These are phyloP conservation scores for Quercus parvula DNA, from an alignment of 306 rosid genomes.

Conservation along the genomic window DNA sequence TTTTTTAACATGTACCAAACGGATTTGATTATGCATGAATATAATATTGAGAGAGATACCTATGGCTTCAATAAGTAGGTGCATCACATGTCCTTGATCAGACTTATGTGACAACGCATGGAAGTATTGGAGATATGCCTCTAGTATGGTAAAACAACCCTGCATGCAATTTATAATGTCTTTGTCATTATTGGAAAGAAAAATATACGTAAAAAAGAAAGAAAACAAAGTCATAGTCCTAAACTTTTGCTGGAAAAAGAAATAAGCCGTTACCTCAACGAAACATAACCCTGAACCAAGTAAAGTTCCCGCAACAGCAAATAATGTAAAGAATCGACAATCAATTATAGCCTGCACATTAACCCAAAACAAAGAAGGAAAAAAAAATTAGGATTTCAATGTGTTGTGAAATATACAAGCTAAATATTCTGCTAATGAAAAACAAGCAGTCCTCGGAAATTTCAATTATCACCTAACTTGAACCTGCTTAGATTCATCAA, in stretches of 20 bases:
- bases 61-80: conserved; percentile 50
- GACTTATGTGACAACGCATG: conserved; percentile 29
- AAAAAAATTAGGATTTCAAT: not conserved
- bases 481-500: too few species aligned
- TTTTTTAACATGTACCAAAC: too few species aligned
- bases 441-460: too few species aligned
- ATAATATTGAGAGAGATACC: conserved; percentile 16
- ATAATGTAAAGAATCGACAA: conserved; percentile 49
- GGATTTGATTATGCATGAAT: too few species aligned
- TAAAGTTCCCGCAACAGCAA: conserved; percentile 51
- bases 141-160: conserved; percentile 40
- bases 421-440: too few species aligned
- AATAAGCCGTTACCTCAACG: conserved; percentile 30
- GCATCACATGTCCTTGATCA: conserved; percentile 40
- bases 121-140: conserved; percentile 43
- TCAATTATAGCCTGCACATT: conserved; percentile 38
- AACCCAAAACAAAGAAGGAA: not conserved
- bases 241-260: not conserved
- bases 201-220: not conserved
- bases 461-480: too few species aligned
- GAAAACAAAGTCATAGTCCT: not conserved
- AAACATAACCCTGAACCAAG: conserved; percentile 49
- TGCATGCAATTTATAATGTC: conserved; percentile 21
- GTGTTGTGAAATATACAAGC: too few species aligned
- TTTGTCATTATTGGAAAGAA: not conserved